A percentile compares a stretch with the other conserved stretches of the same genome.
These are phyloP conservation scores for Omphalotus guepiniiformis DNA, from an alignment of 768 basidiomycete genomes.

Conservation along the genomic window DNA sequence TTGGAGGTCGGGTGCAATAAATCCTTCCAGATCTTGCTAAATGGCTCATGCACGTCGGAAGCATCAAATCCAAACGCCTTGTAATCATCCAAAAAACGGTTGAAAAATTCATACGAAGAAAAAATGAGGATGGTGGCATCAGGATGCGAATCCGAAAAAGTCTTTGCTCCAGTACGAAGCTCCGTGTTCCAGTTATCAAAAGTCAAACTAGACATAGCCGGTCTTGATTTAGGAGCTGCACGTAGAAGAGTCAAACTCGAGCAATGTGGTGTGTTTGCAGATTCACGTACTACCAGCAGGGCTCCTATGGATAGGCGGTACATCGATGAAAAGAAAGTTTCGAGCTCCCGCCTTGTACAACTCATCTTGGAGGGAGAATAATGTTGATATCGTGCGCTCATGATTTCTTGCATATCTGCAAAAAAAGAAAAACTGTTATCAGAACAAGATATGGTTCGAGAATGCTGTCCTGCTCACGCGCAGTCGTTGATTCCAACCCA, in stretches of 20 bases:
- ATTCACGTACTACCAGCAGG: slow-evolving; percentile 19
- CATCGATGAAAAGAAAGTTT: slow-evolving; percentile 45
- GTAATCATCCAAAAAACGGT: slow-evolving; percentile 43
- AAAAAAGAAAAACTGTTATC: too few relatives aligned
- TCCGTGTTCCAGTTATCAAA: slow-evolving; percentile 40
- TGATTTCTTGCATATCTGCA: slow-evolving; percentile 19
- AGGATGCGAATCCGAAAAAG: slow-evolving; percentile 35
- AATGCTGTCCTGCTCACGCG: slow-evolving; percentile 32
- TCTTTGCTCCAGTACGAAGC: slow-evolving; percentile 26
- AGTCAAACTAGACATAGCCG: slow-evolving; percentile 7
- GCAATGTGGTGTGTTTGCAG: background rate
- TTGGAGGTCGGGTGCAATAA: slow-evolving; percentile 48
- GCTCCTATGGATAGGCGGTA: slow-evolving; percentile 38
- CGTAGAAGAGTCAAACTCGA: background rate
- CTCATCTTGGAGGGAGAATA: slow-evolving; percentile 43
- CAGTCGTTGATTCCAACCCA: slow-evolving; percentile 71
- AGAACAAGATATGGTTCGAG: too few relatives aligned
- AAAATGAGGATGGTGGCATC: slow-evolving; percentile 47
- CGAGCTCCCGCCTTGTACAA: slow-evolving; percentile 47
- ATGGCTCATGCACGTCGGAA: slow-evolving; percentile 25
- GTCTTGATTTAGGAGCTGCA: background rate
- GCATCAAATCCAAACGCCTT: slow-evolving; percentile 32
- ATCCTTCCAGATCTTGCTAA: slow-evolving; percentile 51
- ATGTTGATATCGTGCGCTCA: slow-evolving; percentile 20
- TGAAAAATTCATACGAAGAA: slow-evolving; percentile 45